phyloP scores from a whole-genome alignment of 73 alveolate species.

The Paramecium caudatum region DNA sequence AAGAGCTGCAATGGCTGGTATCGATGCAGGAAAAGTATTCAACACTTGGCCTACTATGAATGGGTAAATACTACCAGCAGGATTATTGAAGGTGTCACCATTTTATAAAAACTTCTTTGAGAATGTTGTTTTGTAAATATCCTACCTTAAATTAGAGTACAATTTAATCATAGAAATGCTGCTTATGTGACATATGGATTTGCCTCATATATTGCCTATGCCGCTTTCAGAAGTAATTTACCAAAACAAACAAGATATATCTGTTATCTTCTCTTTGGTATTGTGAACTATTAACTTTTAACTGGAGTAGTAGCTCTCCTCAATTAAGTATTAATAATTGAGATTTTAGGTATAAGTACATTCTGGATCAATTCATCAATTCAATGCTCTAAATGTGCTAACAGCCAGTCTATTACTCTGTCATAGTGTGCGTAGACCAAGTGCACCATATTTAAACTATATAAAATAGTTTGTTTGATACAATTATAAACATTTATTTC shows the following conservation, averaged over 20 bases:
- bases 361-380: conserved; percentile 70
- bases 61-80: conserved; percentile 78
- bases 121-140: conserved; percentile 79
- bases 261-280: background rate
- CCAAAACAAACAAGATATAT: conserved; percentile 67
- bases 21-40: conserved; percentile 87
- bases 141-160: conserved; percentile 12
- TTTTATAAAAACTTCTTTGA: conserved; percentile 85
- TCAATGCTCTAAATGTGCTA: conserved; percentile 68
- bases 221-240: conserved; percentile 18
- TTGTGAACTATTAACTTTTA: conserved; percentile 55
- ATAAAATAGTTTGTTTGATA: conserved; percentile 68
- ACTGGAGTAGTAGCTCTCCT: conserved; percentile 73
- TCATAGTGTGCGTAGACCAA: conserved; percentile 71
- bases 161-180: conserved; percentile 89
- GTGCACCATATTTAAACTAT: conserved; percentile 47
- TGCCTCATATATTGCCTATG: conserved; percentile 62
- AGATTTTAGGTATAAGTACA: conserved; percentile 42
- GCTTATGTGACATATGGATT: conserved; percentile 81
- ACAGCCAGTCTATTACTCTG: conserved; percentile 54
- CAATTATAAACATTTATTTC: too few relatives aligned
- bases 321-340: background rate
- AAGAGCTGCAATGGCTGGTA: conserved; percentile 90
- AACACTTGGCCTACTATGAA: conserved; percentile 91
- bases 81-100: conserved; percentile 81